Evolutionary conservation across 139 green algal genomes (phyloP).

Genomic region (Micractinium sp.): DNA sequence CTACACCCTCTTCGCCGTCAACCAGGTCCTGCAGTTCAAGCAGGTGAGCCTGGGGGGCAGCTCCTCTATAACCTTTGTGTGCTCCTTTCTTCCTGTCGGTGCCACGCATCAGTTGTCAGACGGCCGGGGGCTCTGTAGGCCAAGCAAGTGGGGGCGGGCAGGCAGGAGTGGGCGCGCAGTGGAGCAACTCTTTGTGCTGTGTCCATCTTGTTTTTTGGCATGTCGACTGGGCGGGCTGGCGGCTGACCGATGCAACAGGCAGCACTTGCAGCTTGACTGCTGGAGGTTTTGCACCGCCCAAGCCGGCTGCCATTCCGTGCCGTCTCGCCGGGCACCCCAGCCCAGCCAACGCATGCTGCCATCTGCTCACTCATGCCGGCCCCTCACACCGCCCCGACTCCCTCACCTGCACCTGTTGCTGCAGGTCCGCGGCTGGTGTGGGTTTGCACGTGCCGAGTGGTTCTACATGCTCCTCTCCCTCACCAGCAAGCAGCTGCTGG

Average conservation of each 20-base stretch:
- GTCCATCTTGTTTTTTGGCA: too few species aligned
- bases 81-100: too few species aligned
- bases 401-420: too few species aligned
- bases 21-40: conserved; percentile 48
- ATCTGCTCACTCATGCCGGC: background rate
- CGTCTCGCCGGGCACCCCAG: too few species aligned
- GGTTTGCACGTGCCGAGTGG: conserved; percentile 40
- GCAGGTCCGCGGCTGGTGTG: conserved; percentile 38
- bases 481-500: conserved; percentile 45
- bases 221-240: too few species aligned
- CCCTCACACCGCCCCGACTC: too few species aligned
- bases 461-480: conserved; percentile 49
- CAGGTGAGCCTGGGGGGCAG: conserved; percentile 2
- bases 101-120: too few species aligned
- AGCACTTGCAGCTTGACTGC: too few species aligned
- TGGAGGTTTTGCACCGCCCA: background rate
- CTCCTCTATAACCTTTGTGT: background rate
- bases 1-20: conserved; percentile 43
- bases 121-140: background rate
- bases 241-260: too few species aligned
- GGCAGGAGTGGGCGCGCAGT: too few species aligned
- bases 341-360: background rate
- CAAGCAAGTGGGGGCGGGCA: background rate
- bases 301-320: too few species aligned
- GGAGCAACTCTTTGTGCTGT: background rate